Percentiles rank a stretch among this genome's conserved stretches.
phyloP scores from a whole-genome alignment of 805 yeast genomes.

The Pichia manshurica region DNA sequence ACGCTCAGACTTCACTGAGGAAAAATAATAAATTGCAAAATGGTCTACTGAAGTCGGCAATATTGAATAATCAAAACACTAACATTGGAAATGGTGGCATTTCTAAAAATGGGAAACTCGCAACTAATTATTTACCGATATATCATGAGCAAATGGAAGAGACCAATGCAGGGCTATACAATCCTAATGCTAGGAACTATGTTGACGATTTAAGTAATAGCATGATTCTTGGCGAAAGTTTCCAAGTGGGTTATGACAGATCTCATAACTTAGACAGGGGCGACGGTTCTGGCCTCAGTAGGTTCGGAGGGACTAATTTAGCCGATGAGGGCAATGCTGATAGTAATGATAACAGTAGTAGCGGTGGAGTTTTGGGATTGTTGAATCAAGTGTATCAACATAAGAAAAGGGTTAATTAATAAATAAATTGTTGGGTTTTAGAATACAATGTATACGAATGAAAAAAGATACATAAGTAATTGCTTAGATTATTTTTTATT shows the following conservation, averaged over 20 bases:
- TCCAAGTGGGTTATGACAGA: constrained; percentile 32
- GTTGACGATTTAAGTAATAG: constrained; percentile 27
- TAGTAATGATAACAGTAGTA: constrained; percentile 17
- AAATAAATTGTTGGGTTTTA: background rate
- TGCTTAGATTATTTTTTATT: constrained; percentile 27
- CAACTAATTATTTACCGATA: background rate
- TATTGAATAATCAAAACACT: constrained; percentile 18
- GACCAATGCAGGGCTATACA: constrained; percentile 27
- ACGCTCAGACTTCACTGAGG: background rate
- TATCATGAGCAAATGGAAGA: constrained; percentile 20
- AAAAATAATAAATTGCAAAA: constrained; percentile 6
- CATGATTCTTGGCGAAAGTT: constrained; percentile 39
- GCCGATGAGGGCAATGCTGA: constrained; percentile 23
- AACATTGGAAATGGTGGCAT: constrained; percentile 9
- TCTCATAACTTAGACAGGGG: constrained; percentile 15
- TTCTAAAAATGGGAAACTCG: background rate
- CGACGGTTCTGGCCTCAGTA: constrained; percentile 10
- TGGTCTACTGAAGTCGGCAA: constrained; percentile 20
- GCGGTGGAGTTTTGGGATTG: constrained; percentile 41
- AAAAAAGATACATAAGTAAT: background rate
- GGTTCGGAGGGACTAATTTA: constrained; percentile 6
- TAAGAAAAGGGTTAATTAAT: constrained; percentile 17
- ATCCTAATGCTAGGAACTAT: constrained; percentile 21
- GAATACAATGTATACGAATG: background rate
- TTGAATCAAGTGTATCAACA: constrained; percentile 73